Percentiles rank a stretch among this genome's conserved stretches.
phyloP scores from a whole-genome alignment of 805 yeast genomes.

The Wickerhamomyces silvicola region DNA sequence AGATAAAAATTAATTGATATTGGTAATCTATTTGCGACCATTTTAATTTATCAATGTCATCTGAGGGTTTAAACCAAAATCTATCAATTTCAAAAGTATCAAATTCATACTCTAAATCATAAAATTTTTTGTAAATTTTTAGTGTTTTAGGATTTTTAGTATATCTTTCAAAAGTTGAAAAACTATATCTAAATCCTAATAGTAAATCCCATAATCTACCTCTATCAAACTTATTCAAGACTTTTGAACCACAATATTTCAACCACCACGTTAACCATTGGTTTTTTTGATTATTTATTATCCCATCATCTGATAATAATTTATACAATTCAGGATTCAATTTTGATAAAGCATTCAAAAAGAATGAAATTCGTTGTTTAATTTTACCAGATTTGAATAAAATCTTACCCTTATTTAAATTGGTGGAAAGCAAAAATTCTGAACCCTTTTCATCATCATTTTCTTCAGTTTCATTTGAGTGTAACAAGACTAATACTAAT shows the following conservation, averaged over 20 bases:
- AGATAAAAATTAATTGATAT: slow-evolving; percentile 66
- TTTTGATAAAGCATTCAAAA: slow-evolving; percentile 55
- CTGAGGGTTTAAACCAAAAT: slow-evolving; percentile 17
- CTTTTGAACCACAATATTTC: slow-evolving; percentile 83
- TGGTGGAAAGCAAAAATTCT: not conserved
- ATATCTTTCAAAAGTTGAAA: slow-evolving; percentile 14
- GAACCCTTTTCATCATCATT: slow-evolving; percentile 1
- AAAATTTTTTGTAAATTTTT: slow-evolving; percentile 18
- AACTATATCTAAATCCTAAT: slow-evolving; percentile 64
- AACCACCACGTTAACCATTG: slow-evolving; percentile 96
- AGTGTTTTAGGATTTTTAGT: slow-evolving; percentile 11
- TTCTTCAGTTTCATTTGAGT: slow-evolving; percentile 26
- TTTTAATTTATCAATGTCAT: slow-evolving; percentile 29
- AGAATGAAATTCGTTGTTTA: slow-evolving; percentile 62
- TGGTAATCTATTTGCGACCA: slow-evolving; percentile 67
- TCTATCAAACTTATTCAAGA: slow-evolving; percentile 72
- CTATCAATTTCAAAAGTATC: slow-evolving; percentile 6
- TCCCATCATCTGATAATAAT: slow-evolving; percentile 75
- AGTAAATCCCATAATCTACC: slow-evolving; percentile 88
- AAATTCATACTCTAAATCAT: slow-evolving; percentile 4
- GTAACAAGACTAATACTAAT: slow-evolving; percentile 65
- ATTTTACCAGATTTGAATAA: slow-evolving; percentile 51
- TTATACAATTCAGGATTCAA: slow-evolving; percentile 69
- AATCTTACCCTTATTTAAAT: slow-evolving; percentile 22
- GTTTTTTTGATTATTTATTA: slow-evolving; percentile 61